Conservation (phyloP, 345 rosid species). For the Leavenworthia alabamica region DNA sequence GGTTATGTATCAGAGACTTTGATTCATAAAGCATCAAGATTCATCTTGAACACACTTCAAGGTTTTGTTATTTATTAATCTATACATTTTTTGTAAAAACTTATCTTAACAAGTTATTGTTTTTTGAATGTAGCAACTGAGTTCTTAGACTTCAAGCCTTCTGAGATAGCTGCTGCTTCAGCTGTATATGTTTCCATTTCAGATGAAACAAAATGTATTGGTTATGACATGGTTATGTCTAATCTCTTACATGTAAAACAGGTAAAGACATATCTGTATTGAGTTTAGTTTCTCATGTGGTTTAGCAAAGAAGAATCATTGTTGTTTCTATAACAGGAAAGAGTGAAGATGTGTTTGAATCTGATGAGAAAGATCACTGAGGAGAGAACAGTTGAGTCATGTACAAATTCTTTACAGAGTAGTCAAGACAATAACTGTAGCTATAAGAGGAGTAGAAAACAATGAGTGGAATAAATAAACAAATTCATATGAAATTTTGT, state of each 20-base stretch:
- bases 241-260: constrained; percentile 38
- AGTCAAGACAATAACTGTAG: constrained; percentile 26
- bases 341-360: constrained; percentile 47
- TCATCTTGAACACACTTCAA: constrained; percentile 48
- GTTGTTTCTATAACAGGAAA: constrained; percentile 41
- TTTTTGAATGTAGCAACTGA: constrained; percentile 63
- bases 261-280: too few species aligned
- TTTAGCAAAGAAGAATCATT: constrained; percentile 12
- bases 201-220: constrained; percentile 35
- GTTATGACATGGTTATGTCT: constrained; percentile 34
- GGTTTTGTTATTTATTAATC: constrained; percentile 37
- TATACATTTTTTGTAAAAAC: constrained; percentile 3
- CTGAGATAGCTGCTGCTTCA: constrained; percentile 75
- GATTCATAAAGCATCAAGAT: constrained; percentile 40
- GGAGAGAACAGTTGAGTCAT: constrained; percentile 50
- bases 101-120: constrained; percentile 11
- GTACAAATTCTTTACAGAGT: constrained; percentile 48
- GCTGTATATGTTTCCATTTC: constrained; percentile 50
- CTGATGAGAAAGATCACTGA: constrained; percentile 39
- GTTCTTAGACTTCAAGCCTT: constrained; percentile 69
- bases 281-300: too few species aligned
- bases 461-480: background rate
- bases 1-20: constrained; percentile 32
- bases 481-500: constrained; percentile 21
- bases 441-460: constrained; percentile 41